Conservation (phyloP, 2,329 filamentous ascomycete species). For the Metarhizium robertsii region DNA sequence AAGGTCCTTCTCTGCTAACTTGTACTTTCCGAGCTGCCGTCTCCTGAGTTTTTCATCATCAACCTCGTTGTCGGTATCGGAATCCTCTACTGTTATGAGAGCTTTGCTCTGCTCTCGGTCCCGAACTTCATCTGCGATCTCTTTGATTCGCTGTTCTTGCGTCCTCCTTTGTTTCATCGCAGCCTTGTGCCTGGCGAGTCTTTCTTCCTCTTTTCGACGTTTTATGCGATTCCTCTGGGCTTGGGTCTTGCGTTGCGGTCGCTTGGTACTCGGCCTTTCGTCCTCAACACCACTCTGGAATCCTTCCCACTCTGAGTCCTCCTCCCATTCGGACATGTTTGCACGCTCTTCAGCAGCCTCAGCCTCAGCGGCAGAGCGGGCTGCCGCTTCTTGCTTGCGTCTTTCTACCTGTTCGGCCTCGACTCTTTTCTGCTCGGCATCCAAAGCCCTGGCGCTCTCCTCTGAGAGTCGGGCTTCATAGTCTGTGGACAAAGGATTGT, state of each 20-base stretch:
- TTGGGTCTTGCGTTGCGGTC: conserved; percentile 76
- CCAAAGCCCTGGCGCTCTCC: conserved; percentile 71
- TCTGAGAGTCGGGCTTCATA: conserved; percentile 68
- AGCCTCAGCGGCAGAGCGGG: conserved; percentile 61
- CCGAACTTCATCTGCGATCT: conserved; percentile 54
- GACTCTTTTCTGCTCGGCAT: conserved; percentile 66
- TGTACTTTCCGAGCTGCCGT: conserved; percentile 63
- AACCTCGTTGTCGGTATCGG: conserved; percentile 44
- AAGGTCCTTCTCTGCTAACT: conserved; percentile 68
- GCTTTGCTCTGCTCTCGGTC: conserved; percentile 45
- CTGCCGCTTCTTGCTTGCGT: conserved; percentile 57
- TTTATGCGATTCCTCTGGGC: conserved; percentile 81
- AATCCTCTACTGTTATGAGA: conserved; percentile 30
- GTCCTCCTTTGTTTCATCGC: conserved; percentile 63
- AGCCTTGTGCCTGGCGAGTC: conserved; percentile 63
- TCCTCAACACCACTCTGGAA: conserved; percentile 76
- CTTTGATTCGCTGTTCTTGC: conserved; percentile 62
- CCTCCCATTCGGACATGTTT: conserved; percentile 63
- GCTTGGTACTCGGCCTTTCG: conserved; percentile 50
- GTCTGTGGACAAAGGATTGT: conserved; percentile 82
- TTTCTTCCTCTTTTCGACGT: conserved; percentile 80
- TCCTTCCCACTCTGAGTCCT: conserved; percentile 87
- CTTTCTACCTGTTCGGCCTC: conserved; percentile 57
- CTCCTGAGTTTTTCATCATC: conserved; percentile 58
- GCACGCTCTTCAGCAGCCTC: conserved; percentile 62